phyloP scores from a whole-genome alignment of 1,284 basidiomycete species.

The Cystobasidiaceae sp. region DNA sequence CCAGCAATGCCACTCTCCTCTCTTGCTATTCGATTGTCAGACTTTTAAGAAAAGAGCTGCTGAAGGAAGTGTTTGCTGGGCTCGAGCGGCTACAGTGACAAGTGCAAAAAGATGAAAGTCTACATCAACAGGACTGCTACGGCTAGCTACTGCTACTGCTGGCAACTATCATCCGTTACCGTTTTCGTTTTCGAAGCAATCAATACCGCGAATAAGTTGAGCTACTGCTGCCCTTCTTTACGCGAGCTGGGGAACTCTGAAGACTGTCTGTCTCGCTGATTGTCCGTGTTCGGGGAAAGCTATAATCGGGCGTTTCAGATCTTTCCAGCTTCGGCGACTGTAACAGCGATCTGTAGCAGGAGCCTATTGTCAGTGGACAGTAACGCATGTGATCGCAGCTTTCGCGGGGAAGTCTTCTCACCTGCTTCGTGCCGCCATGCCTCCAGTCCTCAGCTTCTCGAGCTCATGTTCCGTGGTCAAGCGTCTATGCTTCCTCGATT shows the following conservation, averaged over 20 bases:
- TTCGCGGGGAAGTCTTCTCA: background rate
- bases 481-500: slow-evolving; percentile 34
- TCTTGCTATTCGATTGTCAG: no score
- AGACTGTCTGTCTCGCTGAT: background rate
- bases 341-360: background rate
- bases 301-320: background rate
- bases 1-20: no score
- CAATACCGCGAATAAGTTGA: background rate
- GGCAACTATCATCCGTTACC: background rate
- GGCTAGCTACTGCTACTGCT: background rate
- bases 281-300: background rate
- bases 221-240: background rate
- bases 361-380: background rate
- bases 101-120: no score
- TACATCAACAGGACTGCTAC: background rate
- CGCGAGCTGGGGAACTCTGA: background rate
- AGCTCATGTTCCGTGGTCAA: slow-evolving; percentile 39
- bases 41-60: no score
- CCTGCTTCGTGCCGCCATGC: slow-evolving; percentile 3
- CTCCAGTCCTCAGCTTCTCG: slow-evolving; percentile 14
- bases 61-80: no score
- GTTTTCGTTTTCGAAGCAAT: no score
- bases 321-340: slow-evolving; percentile 1
- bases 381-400: background rate
- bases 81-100: no score